Base-by-base conservation (phyloP, 208 protist genomes). In the Leishmania martiniquensis region DNA sequence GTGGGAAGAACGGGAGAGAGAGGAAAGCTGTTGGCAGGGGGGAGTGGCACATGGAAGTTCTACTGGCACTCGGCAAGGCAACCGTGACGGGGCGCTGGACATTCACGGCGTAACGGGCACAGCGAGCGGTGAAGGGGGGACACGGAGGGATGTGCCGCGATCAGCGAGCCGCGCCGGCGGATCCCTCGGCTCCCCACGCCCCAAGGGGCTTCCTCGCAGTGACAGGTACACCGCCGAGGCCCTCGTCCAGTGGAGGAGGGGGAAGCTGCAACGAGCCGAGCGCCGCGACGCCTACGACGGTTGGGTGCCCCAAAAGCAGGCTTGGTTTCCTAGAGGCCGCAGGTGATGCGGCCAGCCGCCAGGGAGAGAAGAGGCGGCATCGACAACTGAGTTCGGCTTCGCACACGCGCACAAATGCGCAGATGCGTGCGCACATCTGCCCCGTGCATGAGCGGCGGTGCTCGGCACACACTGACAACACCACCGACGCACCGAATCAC, bases 401-500 rank as follows among this genome's bases (percentile, higher is more conserved):
- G 29, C 17, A 68, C 22, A 68, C 13, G 4, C 37, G 20, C 51
- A 39, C 45, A 42, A 44, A 63, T n/a, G 32, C 9, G 68, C 6
- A 42, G 25, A 57, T 15, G 13, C 9, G 29, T 15, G 13, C 9
- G 29, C 4, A 54, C 12, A 49, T 47, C 34, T 67, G 62, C 62
- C 9, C 62, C 0, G 37, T 44, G 37, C 62, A n/a, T 67, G 62
- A 45, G 37, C 37, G 25, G 34, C 34, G 20, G 62, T 34, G 22
- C 62, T 22, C 62, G 44, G 2, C 66, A 71, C 44, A 52, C 37
- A n/a, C 66, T 52, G n/a, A 55, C 20, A 42, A 78, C 6, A 71
- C 9, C 4, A 54, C 25, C n/a, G 55, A 77, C 25, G 66, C 77
- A 62, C 42, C n/a, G 73, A 49, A 71, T 72, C 72, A 85, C 73